phyloP scores from a whole-genome alignment of 2,329 filamentous ascomycete genomes.

The Hypoxylon sp. region DNA sequence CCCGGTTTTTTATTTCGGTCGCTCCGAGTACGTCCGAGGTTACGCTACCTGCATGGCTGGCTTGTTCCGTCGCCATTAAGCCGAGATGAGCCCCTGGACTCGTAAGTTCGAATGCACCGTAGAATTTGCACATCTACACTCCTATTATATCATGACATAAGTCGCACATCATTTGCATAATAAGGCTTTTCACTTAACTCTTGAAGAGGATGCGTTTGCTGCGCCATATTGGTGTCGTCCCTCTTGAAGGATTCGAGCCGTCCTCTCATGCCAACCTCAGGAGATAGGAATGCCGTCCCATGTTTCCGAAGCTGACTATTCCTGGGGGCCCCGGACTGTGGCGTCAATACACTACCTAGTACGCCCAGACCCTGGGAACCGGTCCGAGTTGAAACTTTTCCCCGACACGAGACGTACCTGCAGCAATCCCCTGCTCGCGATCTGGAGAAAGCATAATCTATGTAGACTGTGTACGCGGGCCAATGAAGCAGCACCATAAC shows the following conservation, averaged over 20 bases:
- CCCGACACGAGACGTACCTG: slow-evolving; percentile 50
- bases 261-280: slow-evolving; percentile 23
- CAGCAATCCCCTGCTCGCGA: slow-evolving; percentile 47
- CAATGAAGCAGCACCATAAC: slow-evolving; percentile 27
- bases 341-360: no score
- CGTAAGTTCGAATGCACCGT: slow-evolving; percentile 26
- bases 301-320: slow-evolving; percentile 39
- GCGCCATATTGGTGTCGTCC: background rate
- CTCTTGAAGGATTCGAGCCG: background rate
- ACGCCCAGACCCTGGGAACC: slow-evolving; percentile 39
- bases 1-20: slow-evolving; percentile 43
- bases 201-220: background rate
- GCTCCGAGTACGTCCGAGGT: slow-evolving; percentile 45
- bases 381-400: slow-evolving; percentile 46
- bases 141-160: background rate
- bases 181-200: background rate
- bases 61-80: slow-evolving; percentile 36
- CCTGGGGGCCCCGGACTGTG: slow-evolving; percentile 37
- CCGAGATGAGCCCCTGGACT: slow-evolving; percentile 43
- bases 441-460: slow-evolving; percentile 39
- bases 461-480: slow-evolving; percentile 29
- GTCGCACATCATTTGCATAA: background rate
- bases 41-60: slow-evolving; percentile 19
- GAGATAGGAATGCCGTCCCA: slow-evolving; percentile 39
- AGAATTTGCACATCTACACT: slow-evolving; percentile 1